phyloP scores from a whole-genome alignment of 768 basidiomycete genomes.

The Pisolithus albus region DNA sequence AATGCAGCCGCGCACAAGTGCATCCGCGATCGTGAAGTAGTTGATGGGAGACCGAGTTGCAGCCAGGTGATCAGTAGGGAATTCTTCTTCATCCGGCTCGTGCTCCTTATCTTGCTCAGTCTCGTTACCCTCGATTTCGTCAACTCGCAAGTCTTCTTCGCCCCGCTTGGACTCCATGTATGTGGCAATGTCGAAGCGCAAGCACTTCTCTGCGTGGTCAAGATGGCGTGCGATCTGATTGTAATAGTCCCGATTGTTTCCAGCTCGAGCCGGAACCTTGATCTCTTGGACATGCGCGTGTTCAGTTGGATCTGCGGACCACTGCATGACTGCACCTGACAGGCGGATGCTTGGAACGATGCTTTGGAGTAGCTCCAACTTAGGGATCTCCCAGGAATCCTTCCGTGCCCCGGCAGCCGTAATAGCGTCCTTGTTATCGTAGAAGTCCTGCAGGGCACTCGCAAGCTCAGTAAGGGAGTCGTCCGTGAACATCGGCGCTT shows the following conservation, averaged over 20 bases:
- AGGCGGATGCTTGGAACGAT: background rate
- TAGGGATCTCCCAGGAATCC: conserved; percentile 3
- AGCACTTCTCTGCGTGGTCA: background rate
- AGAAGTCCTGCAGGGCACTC: conserved; percentile 23
- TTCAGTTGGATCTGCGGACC: conserved; percentile 4
- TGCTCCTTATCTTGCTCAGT: background rate
- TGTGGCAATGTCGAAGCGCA: background rate
- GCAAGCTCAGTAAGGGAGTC: conserved; percentile 11
- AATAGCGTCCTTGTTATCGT: conserved; percentile 28
- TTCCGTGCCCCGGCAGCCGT: conserved; percentile 19
- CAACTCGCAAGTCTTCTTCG: background rate
- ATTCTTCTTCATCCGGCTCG: background rate
- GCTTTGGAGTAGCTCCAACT: conserved; percentile 7
- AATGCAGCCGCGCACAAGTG: background rate
- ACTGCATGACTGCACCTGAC: conserved; percentile 2
- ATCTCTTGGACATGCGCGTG: background rate
- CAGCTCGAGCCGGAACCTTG: conserved; percentile 1
- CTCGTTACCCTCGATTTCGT: background rate
- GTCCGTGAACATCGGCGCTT: conserved; percentile 24
- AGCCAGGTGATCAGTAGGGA: background rate
- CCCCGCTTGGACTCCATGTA: background rate
- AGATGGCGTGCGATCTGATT: background rate
- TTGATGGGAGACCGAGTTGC: background rate
- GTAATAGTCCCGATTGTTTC: conserved; percentile 3
- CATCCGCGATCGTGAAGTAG: background rate